Base-by-base conservation (phyloP, 352 stramenopile species). In the Plasmopara muralis region DNA sequence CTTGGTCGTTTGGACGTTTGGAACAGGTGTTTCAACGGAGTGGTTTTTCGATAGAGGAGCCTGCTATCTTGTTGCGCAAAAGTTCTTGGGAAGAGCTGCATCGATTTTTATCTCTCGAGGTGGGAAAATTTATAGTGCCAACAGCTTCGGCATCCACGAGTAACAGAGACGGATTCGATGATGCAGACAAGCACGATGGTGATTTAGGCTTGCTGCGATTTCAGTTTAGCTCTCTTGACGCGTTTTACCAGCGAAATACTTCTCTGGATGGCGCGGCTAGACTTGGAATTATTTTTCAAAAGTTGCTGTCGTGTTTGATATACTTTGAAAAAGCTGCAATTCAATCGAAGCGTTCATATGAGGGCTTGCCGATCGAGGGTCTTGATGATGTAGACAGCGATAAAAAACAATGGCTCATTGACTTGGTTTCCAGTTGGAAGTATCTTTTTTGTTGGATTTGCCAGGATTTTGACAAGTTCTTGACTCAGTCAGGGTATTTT, bases 371-470 rank as follows among this genome's bases (percentile, higher is more conserved):
- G 6, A 57, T 72, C 16, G 56, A 63, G 7, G 29, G 16, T 38
- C 45, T 59, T 20, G 52, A 40, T 39, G 56, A 58, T 13, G 66
- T 55, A 14, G 49, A 61, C 14, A 44, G 43, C 10, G 64, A 72
- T 29, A 58, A 69, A 13, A 69, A 63, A 48, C 55, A 64, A 30
- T 84, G 73, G 73, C 39, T 81, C 4, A 29, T 67, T 12, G 58
- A 61, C 31, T 50, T 84, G 52, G 68, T 76, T 49, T 75, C 73
- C 28, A 79, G 79, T 34, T 64, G 61, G 62, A 77, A 72, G 47
- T 67, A 72, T 10, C 76, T 84, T 53, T 82, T 84, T 43, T 57
- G 69, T 30, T 84, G 73, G 73, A 63, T 84, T 18, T 74, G 68
- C 9, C 68, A 79, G 25, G 55, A 60, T 46, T 59, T 44, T 43